phyloP scores from a whole-genome alignment of 2,329 filamentous ascomycete species.

The Calonectria leucothoes region DNA sequence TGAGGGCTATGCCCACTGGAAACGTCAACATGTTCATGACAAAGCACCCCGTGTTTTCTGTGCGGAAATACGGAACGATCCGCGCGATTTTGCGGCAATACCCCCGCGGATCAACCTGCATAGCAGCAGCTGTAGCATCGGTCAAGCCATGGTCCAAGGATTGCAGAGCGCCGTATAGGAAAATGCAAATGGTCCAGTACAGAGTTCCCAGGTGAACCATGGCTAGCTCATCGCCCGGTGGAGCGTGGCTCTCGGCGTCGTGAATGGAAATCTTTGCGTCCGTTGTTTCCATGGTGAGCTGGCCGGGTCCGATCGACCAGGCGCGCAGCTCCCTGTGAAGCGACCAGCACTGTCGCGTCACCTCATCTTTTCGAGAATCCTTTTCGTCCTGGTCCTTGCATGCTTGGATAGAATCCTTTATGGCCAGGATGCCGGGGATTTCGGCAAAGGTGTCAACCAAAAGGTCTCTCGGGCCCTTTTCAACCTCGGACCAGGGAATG shows the following conservation, averaged over 20 bases:
- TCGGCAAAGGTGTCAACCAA: slow-evolving; percentile 1
- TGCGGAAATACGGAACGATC: not conserved
- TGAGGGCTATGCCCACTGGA: not conserved
- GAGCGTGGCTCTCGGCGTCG: not conserved
- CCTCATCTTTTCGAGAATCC: not conserved
- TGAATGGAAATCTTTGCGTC: not conserved
- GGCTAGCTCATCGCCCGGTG: not conserved
- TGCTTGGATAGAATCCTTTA: not conserved
- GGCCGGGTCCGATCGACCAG: not conserved
- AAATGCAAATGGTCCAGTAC: slow-evolving; percentile 6
- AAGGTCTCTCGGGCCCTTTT: slow-evolving; percentile 4
- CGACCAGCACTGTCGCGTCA: not conserved
- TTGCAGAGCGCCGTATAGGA: not conserved
- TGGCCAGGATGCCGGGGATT: not conserved
- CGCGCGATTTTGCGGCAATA: slow-evolving; percentile 1
- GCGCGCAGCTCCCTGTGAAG: not conserved
- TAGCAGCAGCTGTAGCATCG: not conserved
- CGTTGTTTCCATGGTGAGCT: not conserved
- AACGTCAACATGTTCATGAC: slow-evolving; percentile 3
- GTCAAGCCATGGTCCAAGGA: not conserved
- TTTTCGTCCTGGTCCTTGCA: not conserved
- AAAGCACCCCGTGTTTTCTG: not conserved
- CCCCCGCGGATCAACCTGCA: not conserved
- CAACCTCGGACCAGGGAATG: not conserved
- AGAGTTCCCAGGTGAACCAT: not conserved